Evolutionary conservation across 495 filamentous ascomycete species (phyloP).

Genomic region (Podospora sp.): DNA sequence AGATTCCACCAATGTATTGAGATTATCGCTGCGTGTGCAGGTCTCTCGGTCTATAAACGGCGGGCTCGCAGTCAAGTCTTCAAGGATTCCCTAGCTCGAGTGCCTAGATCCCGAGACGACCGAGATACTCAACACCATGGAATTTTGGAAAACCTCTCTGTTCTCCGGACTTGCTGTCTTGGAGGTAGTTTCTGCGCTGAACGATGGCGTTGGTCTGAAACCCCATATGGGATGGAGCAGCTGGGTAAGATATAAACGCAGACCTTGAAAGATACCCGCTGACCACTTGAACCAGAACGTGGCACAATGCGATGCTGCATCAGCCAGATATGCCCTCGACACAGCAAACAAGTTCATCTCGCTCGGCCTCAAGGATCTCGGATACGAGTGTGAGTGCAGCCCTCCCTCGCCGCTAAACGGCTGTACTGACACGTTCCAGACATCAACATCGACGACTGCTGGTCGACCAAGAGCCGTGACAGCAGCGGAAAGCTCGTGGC

Average conservation of each 20-base stretch:
- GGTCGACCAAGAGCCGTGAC: constrained; percentile 57
- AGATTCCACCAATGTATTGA: neutral
- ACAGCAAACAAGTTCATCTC: constrained; percentile 30
- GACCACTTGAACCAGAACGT: constrained; percentile 22
- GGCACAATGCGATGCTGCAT: constrained; percentile 29
- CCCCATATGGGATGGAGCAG: constrained; percentile 32
- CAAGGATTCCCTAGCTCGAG: too few relatives aligned
- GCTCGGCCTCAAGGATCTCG: constrained; percentile 56
- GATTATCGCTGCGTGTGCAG: neutral
- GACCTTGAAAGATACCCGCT: neutral
- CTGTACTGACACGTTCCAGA: constrained; percentile 32
- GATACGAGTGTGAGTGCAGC: constrained; percentile 56
- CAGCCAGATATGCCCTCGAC: constrained; percentile 26
- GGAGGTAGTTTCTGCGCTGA: neutral
- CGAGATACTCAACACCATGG: neutral
- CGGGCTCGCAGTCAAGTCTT: too few relatives aligned
- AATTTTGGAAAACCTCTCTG: neutral
- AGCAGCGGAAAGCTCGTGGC: constrained; percentile 55
- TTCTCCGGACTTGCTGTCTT: neutral
- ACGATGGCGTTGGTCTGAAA: constrained; percentile 24
- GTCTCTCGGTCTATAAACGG: neutral
- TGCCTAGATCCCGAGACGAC: too few relatives aligned
- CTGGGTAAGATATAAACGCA: constrained; percentile 22
- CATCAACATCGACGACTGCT: constrained; percentile 68
- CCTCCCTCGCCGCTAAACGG: neutral